Base-by-base conservation (phyloP, 208 protist genomes). In the Jaenimonas drosophilae region DNA sequence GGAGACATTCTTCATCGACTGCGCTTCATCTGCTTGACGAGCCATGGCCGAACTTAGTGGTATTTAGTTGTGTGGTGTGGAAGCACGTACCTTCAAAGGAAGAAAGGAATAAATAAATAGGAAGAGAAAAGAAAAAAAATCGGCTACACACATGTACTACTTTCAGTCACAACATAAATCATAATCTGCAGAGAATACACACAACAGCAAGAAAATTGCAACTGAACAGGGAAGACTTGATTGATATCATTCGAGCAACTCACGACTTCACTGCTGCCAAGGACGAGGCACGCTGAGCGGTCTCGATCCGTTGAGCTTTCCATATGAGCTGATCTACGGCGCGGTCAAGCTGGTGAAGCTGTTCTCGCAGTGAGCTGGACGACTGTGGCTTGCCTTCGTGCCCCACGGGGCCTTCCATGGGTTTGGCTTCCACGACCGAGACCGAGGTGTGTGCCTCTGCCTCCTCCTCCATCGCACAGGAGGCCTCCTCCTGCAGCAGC, bases 1-100 rank as follows among this genome's bases (percentile, higher is more conserved):
- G 36, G 63, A 54, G 36, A 91, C 46, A 20, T 79, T 64, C 51
- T 75, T 76, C 83, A 91, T 91, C 6, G 64, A 70, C 25, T 72
- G 70, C 66, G 85, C 74, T 40, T 66, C 83, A 73, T 87, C 83
- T 2, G 68, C 62, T 39, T 81, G 69, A 14, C 76, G 68, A 2
- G 68, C 73, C 76, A 85, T 89, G 19, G 7, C 45, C 36, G 16
- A 42, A 42, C 7, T 21, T 6, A 11, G 9, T 20, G 16, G 6
- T 11, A 11, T 7, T 11, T 7, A 42, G 9, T 24, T 44, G 24
- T 44, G 6, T 21, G 31, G n/a, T 44, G 14, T 16, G 31, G 31
- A 34, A 34, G 9, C 14, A 29, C 9, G 29, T 14, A 31, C 6
- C 43, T n/a, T 12, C 6, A 32, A 48, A 34, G 14, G 28, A 9